Evolutionary conservation across 805 yeast genomes (phyloP).

Genomic region (Pichia insulana): DNA sequence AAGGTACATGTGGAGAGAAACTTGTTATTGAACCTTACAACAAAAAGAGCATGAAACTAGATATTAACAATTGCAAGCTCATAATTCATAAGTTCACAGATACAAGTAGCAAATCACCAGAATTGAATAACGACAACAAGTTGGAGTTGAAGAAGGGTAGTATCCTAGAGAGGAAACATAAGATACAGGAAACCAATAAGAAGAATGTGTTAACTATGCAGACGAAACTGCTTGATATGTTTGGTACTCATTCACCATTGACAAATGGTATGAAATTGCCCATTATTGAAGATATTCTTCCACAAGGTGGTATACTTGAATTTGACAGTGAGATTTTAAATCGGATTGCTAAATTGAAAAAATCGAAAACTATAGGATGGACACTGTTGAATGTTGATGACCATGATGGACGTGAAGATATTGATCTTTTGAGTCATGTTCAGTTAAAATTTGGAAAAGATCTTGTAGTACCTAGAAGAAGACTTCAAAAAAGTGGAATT

Average conservation of each 20-base stretch:
- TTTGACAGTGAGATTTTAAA: background rate
- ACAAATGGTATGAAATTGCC: conserved; percentile 51
- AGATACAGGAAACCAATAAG: conserved; percentile 24
- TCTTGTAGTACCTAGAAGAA: conserved; percentile 28
- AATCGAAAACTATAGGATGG: conserved; percentile 11
- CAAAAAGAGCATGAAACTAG: conserved; percentile 6
- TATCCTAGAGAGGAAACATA: conserved; percentile 18
- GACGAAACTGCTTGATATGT: conserved; percentile 8
- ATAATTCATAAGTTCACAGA: conserved; percentile 47
- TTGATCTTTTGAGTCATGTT: background rate
- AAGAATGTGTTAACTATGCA: conserved; percentile 15
- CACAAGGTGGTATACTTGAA: conserved; percentile 52
- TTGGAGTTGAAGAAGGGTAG: background rate
- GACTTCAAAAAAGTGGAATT: conserved; percentile 28
- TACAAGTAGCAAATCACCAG: conserved; percentile 23
- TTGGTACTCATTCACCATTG: conserved; percentile 24
- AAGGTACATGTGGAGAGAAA: conserved; percentile 41
- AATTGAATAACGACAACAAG: background rate
- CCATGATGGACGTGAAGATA: conserved; percentile 3
- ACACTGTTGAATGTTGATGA: conserved; percentile 26
- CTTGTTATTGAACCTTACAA: conserved; percentile 36
- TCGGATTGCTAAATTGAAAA: background rate
- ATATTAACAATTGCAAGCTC: conserved; percentile 5
- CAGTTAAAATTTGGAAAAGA: conserved; percentile 45
- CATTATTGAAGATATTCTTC: conserved; percentile 34